A percentile compares a stretch with the other conserved stretches of the same genome.
These are phyloP conservation scores for Vaccinium macrocarpon DNA, from an alignment of 148 eudicot genomes.

Conservation along the genomic window DNA sequence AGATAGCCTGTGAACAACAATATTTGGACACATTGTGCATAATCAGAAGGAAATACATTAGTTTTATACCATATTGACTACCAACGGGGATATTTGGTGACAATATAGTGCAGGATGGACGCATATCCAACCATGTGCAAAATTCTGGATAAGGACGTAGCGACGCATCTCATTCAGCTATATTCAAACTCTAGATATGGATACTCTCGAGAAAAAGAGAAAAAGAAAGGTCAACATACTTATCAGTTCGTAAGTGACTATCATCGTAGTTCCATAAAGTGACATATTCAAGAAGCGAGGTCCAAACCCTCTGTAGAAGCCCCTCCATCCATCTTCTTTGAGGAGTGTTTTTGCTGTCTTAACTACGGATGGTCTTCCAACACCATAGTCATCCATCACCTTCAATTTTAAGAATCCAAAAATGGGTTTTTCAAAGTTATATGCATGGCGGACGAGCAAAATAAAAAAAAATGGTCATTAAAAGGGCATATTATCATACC, in stretches of 20 bases:
- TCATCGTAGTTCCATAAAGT: constrained; percentile 78
- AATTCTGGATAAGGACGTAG: too few relatives aligned
- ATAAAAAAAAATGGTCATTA: neutral
- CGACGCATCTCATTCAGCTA: neutral
- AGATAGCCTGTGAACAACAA: neutral
- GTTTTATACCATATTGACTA: neutral
- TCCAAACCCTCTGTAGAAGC: constrained; percentile 81
- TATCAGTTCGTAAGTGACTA: constrained; percentile 75
- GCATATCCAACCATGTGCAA: neutral
- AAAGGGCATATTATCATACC: constrained; percentile 30
- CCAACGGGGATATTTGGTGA: neutral
- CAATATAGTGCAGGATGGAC: neutral
- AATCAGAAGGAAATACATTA: neutral
- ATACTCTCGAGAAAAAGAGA: neutral
- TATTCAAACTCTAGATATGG: neutral
- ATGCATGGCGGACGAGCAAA: neutral
- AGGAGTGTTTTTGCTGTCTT: constrained; percentile 55
- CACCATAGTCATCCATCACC: constrained; percentile 68
- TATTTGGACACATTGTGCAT: neutral
- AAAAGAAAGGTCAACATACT: constrained; percentile 30
- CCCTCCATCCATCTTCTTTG: constrained; percentile 74
- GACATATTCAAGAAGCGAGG: constrained; percentile 81
- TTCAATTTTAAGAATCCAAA: constrained; percentile 22
- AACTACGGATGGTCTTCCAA: constrained; percentile 64
- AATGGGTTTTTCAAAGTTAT: neutral